These are phyloP conservation scores for Tolypocladium sp. DNA, from an alignment of 2,329 filamentous ascomycete genomes.

Conservation along the genomic window DNA sequence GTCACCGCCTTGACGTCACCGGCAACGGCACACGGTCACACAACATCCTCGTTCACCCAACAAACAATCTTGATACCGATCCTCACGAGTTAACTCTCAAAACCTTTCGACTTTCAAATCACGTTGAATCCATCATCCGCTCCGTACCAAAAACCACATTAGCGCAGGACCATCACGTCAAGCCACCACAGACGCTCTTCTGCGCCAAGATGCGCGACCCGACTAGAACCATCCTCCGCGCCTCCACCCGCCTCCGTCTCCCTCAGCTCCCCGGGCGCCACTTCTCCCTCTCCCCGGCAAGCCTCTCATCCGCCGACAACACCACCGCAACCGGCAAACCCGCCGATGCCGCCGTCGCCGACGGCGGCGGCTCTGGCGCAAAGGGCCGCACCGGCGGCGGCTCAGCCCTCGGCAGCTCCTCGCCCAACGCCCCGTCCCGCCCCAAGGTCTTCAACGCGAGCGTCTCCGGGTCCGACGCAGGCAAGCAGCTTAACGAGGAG, in stretches of 20 bases:
- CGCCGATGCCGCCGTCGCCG: background rate
- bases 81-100: no score
- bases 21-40: background rate
- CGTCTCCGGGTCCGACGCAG: constrained; percentile 22
- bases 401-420: constrained; percentile 19
- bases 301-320: background rate
- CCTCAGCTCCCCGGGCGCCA: background rate
- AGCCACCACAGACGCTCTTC: no score
- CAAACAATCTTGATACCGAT: background rate
- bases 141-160: no score
- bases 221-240: no score
- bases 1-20: background rate
- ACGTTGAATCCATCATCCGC: no score
- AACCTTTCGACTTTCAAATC: no score
- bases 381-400: constrained; percentile 31
- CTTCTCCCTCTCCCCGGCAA: background rate
- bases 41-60: background rate
- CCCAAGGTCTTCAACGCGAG: constrained; percentile 44
- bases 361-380: constrained; percentile 8
- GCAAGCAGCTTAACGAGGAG: constrained; percentile 32
- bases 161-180: no score
- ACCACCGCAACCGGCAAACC: background rate
- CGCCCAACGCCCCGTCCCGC: constrained; percentile 25
- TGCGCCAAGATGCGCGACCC: no score
- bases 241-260: background rate